A percentile compares a stretch with the other conserved stretches of the same genome.
Conservation (phyloP, 164 flowering plant genomes). For the Paratinospora sagittata region DNA sequence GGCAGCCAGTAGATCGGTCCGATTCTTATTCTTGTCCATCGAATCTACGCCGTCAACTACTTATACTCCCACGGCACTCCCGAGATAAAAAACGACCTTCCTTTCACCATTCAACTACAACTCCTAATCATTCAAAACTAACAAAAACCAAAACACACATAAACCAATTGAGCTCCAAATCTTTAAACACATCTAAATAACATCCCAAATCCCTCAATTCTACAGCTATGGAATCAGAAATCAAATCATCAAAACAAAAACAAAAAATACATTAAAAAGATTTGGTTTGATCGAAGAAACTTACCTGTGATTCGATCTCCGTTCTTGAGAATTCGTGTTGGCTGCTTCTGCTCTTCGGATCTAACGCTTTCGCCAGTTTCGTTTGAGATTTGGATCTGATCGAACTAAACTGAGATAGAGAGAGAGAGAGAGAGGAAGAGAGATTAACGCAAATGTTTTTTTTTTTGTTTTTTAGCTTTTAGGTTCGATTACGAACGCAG, state of each 20-base stretch:
- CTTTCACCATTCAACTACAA: background rate
- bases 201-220: background rate
- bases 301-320: background rate
- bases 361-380: background rate
- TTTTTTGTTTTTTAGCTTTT: background rate
- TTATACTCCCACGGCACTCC: slow-evolving; percentile 2
- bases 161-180: background rate
- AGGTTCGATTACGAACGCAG: background rate
- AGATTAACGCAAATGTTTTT: background rate
- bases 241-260: background rate
- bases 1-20: slow-evolving; percentile 81
- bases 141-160: background rate
- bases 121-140: background rate
- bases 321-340: background rate
- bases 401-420: background rate
- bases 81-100: background rate
- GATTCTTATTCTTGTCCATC: slow-evolving; percentile 82
- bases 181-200: background rate
- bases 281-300: background rate
- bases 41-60: slow-evolving; percentile 26
- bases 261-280: background rate
- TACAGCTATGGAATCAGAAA: background rate
- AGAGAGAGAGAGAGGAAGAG: too few relatives aligned
- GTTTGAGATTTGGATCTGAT: background rate
- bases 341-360: background rate